phyloP scores from a whole-genome alignment of 2,329 filamentous ascomycete genomes.

The Fusarium virguliforme region DNA sequence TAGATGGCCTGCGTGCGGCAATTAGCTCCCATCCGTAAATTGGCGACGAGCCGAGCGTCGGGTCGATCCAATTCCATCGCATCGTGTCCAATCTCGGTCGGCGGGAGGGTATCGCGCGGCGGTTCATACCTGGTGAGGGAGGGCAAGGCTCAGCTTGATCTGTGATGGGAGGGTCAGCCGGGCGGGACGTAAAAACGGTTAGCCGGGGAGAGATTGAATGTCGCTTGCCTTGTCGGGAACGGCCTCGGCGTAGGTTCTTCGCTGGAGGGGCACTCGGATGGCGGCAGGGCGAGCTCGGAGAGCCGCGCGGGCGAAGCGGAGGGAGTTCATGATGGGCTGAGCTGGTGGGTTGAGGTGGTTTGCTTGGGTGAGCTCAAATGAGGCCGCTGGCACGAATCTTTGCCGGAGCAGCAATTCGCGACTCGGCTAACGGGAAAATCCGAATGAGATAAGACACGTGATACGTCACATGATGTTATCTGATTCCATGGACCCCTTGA shows the following conservation, averaged over 20 bases:
- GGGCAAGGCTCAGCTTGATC: conserved; percentile 98
- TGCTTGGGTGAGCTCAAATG: conserved; percentile 62
- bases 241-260: conserved; percentile 92
- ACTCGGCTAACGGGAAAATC: conserved; percentile 61
- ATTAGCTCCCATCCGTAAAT: conserved; percentile 62
- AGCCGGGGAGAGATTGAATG: conserved; percentile 28
- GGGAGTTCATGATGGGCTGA: conserved; percentile 86
- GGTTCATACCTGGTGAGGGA: conserved; percentile 94
- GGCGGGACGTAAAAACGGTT: conserved; percentile 43
- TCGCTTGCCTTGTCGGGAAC: conserved; percentile 82
- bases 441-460: conserved; percentile 56
- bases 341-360: conserved; percentile 65
- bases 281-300: conserved; percentile 85
- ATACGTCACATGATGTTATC: conserved; percentile 6
- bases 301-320: conserved; percentile 92
- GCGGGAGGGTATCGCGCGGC: conserved; percentile 25
- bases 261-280: conserved; percentile 83
- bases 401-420: conserved; percentile 59
- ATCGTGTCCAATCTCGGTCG: conserved; percentile 45
- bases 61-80: conserved; percentile 51
- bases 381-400: conserved; percentile 67
- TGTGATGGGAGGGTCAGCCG: conserved; percentile 56
- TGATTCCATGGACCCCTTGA: neutral
- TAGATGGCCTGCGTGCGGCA: conserved; percentile 77
- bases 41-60: conserved; percentile 43